These are phyloP conservation scores for Piper betle DNA, from an alignment of 164 flowering plant species.

Conservation along the genomic window DNA sequence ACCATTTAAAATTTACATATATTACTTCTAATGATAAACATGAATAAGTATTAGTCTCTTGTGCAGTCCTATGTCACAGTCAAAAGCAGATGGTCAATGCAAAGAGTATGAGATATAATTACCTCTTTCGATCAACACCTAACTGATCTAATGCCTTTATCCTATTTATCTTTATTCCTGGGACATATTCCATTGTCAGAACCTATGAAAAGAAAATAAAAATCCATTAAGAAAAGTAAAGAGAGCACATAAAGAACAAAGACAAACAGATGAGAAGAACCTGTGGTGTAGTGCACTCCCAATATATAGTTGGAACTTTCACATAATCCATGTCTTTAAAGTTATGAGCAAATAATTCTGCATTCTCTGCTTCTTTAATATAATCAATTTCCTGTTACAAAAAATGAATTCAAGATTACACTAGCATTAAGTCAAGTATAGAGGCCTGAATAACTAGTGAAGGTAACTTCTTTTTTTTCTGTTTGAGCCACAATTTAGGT, in stretches of 20 bases:
- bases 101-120: constrained; percentile 4
- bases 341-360: constrained; percentile 78
- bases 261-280: constrained; percentile 19
- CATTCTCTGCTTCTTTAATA: constrained; percentile 92
- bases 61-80: too few relatives aligned
- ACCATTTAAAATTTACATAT: too few relatives aligned
- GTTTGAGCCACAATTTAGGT: too few relatives aligned
- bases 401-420: constrained; percentile 1
- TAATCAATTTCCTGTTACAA: constrained; percentile 87
- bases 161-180: constrained; percentile 94
- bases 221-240: constrained; percentile 1
- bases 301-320: constrained; percentile 68
- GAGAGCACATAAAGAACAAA: neutral
- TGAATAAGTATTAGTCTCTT: too few relatives aligned
- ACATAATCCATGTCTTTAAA: constrained; percentile 79
- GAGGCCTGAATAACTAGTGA: neutral
- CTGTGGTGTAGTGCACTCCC: constrained; percentile 97
- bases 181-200: constrained; percentile 97
- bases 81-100: neutral
- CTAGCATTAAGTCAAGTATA: neutral
- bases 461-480: neutral
- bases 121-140: constrained; percentile 91
- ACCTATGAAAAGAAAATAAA: constrained; percentile 34
- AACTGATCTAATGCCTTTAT: constrained; percentile 84
- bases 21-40: too few relatives aligned